A percentile compares a stretch with the other conserved stretches of the same genome.
These are phyloP conservation scores for Tolypocladium tundrense DNA, from an alignment of 2,329 filamentous ascomycete species.

Conservation along the genomic window DNA sequence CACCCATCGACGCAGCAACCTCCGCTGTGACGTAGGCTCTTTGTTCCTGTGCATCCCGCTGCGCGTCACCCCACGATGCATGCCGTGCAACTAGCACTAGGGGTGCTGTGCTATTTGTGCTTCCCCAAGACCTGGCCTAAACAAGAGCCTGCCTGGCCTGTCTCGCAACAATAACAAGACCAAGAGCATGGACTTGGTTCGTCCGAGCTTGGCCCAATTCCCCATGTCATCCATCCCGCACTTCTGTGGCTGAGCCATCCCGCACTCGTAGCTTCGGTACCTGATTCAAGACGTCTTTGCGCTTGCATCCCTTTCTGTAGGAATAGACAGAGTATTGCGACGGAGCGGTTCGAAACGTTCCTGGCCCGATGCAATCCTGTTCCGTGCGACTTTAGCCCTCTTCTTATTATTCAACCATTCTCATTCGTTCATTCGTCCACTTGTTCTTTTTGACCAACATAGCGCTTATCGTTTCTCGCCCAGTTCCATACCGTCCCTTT, in stretches of 20 bases:
- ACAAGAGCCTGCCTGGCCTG: too few species aligned
- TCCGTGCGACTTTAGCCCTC: not conserved
- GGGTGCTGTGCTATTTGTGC: not conserved
- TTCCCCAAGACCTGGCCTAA: not conserved
- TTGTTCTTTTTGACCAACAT: not conserved
- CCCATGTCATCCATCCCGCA: not conserved
- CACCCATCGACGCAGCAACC: not conserved
- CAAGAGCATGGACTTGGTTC: not conserved
- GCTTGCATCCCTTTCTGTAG: not conserved
- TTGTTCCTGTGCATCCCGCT: too few species aligned
- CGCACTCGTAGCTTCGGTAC: not conserved
- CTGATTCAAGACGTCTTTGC: not conserved
- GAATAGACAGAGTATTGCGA: not conserved
- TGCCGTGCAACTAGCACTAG: too few species aligned
- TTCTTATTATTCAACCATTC: not conserved
- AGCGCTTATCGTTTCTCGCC: not conserved
- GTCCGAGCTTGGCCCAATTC: not conserved
- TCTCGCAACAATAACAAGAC: too few species aligned
- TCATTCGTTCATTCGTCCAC: not conserved
- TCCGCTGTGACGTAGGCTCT: not conserved
- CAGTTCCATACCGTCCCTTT: not conserved
- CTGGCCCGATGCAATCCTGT: not conserved
- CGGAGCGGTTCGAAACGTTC: not conserved
- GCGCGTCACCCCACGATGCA: too few species aligned
- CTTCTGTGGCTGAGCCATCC: not conserved